These are phyloP conservation scores for Sporothrix schenckii DNA, from an alignment of 2,329 filamentous ascomycete genomes.

Conservation along the genomic window DNA sequence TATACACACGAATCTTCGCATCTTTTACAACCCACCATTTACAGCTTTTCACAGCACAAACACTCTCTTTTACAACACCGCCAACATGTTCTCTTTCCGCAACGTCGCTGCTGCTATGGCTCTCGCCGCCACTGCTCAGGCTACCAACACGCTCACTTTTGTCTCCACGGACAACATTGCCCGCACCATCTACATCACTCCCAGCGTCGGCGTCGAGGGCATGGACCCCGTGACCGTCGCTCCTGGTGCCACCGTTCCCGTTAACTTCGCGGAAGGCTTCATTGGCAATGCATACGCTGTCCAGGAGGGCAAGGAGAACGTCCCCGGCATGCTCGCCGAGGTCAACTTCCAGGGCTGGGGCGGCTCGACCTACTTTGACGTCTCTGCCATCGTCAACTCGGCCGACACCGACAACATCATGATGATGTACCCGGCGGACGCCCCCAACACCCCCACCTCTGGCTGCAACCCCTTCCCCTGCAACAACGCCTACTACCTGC, in stretches of 20 bases:
- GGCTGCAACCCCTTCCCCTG: constrained; percentile 50
- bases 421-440: constrained; percentile 44
- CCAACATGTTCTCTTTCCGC: constrained; percentile 31
- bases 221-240: constrained; percentile 48
- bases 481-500: constrained; percentile 47
- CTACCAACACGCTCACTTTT: constrained; percentile 59
- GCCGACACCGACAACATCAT: constrained; percentile 47
- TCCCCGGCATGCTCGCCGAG: constrained; percentile 47
- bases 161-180: constrained; percentile 57
- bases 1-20: constrained; percentile 2
- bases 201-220: constrained; percentile 45
- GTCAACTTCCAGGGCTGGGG: constrained; percentile 45
- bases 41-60: neutral
- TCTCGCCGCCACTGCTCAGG: constrained; percentile 46
- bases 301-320: constrained; percentile 40
- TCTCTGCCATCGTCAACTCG: constrained; percentile 52
- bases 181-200: constrained; percentile 57
- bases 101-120: constrained; percentile 12
- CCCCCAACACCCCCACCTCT: constrained; percentile 41
- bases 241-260: constrained; percentile 46
- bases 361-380: constrained; percentile 49
- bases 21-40: neutral
- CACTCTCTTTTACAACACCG: neutral
- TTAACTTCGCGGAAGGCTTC: constrained; percentile 42
- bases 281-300: constrained; percentile 46